phyloP scores from a whole-genome alignment of 257 asterid genomes.

The Gentiana dahurica region DNA sequence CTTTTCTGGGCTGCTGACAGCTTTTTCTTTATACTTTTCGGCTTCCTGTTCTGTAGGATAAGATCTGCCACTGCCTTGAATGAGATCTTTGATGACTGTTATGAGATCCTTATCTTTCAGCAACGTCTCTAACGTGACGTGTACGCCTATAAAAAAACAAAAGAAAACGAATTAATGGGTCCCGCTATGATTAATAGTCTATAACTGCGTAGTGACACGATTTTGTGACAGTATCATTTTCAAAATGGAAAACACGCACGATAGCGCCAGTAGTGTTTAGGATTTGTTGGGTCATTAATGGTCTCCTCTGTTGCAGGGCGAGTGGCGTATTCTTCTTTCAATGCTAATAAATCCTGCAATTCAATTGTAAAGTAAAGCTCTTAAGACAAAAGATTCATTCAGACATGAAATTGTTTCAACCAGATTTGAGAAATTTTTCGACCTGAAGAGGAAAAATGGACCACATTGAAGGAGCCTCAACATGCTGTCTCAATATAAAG shows the following conservation, averaged over 20 bases:
- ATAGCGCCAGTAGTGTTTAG: conserved; percentile 92
- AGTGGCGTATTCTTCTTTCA: conserved; percentile 71
- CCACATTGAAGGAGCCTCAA: conserved; percentile 98
- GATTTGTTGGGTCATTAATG: conserved; percentile 92
- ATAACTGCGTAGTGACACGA: too few species aligned
- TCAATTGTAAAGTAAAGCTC: not conserved
- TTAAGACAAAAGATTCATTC: too few species aligned
- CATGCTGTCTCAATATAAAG: conserved; percentile 64
- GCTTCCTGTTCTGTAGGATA: conserved; percentile 24
- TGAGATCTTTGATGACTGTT: conserved; percentile 49
- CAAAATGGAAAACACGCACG: conserved; percentile 34
- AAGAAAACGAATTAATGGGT: not conserved
- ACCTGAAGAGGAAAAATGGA: conserved; percentile 98
- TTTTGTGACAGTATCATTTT: too few species aligned
- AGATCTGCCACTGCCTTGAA: conserved; percentile 66
- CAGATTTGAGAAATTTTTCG: conserved; percentile 4
- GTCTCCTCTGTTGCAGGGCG: conserved; percentile 95
- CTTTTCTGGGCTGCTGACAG: conserved; percentile 13
- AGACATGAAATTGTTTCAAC: too few species aligned
- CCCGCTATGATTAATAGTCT: too few species aligned
- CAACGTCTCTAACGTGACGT: conserved; percentile 77
- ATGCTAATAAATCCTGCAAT: conserved; percentile 75
- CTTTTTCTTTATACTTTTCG: conserved; percentile 14
- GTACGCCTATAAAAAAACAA: conserved; percentile 44
- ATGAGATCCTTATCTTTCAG: conserved; percentile 58